Evolutionary conservation across 164 flowering plant genomes (phyloP).

Genomic region (Hamamelis virginiana): DNA sequence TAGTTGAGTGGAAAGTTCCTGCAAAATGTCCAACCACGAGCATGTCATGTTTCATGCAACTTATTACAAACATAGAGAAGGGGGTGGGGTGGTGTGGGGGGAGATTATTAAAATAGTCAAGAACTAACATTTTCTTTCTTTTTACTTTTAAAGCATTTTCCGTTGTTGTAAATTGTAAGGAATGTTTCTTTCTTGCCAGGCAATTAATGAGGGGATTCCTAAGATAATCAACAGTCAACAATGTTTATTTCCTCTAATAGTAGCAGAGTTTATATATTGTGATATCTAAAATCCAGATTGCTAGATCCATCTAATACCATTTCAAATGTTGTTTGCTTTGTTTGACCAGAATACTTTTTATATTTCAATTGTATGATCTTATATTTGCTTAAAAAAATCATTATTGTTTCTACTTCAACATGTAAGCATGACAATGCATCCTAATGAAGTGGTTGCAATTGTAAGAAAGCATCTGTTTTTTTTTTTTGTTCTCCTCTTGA

Average conservation of each 20-base stretch:
- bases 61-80: not conserved
- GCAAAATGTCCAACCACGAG: no score
- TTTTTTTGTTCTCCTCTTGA: not conserved
- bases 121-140: not conserved
- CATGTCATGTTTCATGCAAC: not conserved
- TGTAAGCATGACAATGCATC: constrained; percentile 60
- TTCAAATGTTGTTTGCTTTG: no score
- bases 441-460: constrained; percentile 85
- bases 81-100: not conserved
- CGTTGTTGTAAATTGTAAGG: not conserved
- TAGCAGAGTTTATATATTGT: no score
- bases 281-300: no score
- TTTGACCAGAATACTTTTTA: not conserved
- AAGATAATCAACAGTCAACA: no score
- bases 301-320: no score
- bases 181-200: not conserved
- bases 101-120: not conserved
- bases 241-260: no score
- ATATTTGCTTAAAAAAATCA: not conserved
- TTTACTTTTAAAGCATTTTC: not conserved
- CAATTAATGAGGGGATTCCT: not conserved
- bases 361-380: not conserved
- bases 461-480: constrained; percentile 50
- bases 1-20: no score
- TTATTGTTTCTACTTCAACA: constrained; percentile 15